A percentile compares a stretch with the other conserved stretches of the same genome.
Evolutionary conservation across 1,139 yeast species (phyloP).

Genomic region (Saccharomycopsis crataegensis): DNA sequence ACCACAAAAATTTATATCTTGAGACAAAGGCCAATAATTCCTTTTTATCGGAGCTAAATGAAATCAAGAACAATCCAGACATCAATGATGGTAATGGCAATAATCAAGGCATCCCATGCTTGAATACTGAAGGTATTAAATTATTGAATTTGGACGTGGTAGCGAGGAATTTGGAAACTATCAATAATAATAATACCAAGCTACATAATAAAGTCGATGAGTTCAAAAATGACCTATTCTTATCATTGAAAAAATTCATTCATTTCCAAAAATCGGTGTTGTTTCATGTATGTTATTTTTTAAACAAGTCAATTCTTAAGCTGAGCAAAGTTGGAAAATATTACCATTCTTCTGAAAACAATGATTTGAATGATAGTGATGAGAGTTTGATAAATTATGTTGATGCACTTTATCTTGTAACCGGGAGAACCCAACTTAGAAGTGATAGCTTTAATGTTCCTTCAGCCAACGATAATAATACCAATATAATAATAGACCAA

Average conservation of each 20-base stretch:
- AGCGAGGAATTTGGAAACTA: background rate
- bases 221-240: conserved; percentile 10
- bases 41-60: conserved; percentile 1
- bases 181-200: conserved; percentile 4
- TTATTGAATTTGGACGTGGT: conserved; percentile 11
- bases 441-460: background rate
- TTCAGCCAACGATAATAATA: background rate
- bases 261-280: conserved; percentile 10
- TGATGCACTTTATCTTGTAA: conserved; percentile 5
- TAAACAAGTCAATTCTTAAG: conserved; percentile 14
- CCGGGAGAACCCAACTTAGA: background rate
- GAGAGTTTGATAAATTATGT: conserved; percentile 1
- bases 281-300: conserved; percentile 6
- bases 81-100: background rate
- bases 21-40: conserved; percentile 8
- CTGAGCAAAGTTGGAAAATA: background rate
- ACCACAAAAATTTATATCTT: conserved; percentile 1
- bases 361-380: background rate
- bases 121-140: background rate
- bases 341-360: background rate
- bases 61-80: background rate
- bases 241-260: conserved; percentile 12
- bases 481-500: background rate
- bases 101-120: background rate
- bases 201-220: conserved; percentile 5